Conservation (phyloP, 2,329 filamentous ascomycete species). For the Sordariomycetes sp. region DNA sequence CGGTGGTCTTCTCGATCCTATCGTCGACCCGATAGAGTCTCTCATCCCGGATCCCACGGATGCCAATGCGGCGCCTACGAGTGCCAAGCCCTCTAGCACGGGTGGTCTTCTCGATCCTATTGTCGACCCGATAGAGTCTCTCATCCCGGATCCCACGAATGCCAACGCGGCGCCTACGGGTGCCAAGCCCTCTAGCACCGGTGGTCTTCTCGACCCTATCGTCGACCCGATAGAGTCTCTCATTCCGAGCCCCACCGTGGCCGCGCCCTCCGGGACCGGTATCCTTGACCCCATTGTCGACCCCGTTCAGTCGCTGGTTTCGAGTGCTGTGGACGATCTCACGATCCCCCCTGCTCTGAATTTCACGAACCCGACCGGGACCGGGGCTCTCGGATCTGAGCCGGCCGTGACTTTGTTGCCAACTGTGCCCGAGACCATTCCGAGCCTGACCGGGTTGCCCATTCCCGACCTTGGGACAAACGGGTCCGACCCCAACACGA, state of each 20-base stretch:
- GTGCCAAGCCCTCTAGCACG: not conserved
- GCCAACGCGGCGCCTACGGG: not conserved
- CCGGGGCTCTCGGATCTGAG: not conserved
- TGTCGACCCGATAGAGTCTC: not conserved
- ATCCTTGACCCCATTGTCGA: not conserved
- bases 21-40: not conserved
- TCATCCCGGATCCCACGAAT: not conserved
- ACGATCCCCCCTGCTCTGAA: not conserved
- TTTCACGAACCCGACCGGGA: not conserved
- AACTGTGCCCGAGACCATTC: constrained; percentile 3
- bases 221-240: not conserved
- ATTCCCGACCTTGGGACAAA: not conserved
- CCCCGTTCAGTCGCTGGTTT: not conserved
- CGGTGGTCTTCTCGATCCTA: not conserved
- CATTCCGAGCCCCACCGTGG: not conserved
- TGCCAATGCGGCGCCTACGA: not conserved
- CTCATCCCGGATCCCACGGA: not conserved
- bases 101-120: not conserved
- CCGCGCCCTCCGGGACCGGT: not conserved
- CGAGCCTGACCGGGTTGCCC: constrained; percentile 2
- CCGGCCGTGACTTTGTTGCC: not conserved
- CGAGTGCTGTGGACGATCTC: not conserved
- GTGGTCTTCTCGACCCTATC: not conserved
- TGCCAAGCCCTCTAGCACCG: no score
- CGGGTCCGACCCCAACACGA: constrained; percentile 5